Evolutionary conservation across 345 rosid genomes (phyloP).

Genomic region (Salix exigua): DNA sequence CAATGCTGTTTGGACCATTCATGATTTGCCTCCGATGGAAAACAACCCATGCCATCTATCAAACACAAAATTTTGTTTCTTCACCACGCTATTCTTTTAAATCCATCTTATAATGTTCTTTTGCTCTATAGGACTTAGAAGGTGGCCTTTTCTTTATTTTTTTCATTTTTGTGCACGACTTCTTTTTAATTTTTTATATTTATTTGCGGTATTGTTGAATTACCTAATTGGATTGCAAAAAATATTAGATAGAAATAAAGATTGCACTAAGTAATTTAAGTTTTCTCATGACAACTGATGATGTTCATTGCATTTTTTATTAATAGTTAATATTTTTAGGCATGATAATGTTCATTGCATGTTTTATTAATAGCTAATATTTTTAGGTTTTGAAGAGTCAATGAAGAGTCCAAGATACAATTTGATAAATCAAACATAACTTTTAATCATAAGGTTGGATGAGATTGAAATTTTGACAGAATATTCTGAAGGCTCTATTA

Average conservation of each 20-base stretch:
- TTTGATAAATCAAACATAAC: no score
- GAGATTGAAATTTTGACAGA: fast-evolving
- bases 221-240: not conserved
- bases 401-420: no score
- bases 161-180: not conserved
- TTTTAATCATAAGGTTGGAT: no score
- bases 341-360: no score
- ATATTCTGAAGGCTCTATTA: no score
- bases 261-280: not conserved
- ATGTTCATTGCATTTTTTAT: no score
- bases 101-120: not conserved
- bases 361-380: no score
- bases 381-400: no score
- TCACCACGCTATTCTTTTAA: not conserved
- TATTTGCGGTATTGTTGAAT: not conserved
- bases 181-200: not conserved
- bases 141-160: not conserved
- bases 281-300: not conserved
- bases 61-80: not conserved
- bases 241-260: not conserved
- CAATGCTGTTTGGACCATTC: not conserved
- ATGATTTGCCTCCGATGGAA: not conserved
- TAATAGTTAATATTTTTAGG: no score
- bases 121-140: not conserved
- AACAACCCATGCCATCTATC: not conserved